Percentiles rank a stretch among this genome's conserved stretches.
These are phyloP conservation scores for Aureobasidium sp. DNA, from an alignment of 2,329 filamentous ascomycete species.

Conservation along the genomic window DNA sequence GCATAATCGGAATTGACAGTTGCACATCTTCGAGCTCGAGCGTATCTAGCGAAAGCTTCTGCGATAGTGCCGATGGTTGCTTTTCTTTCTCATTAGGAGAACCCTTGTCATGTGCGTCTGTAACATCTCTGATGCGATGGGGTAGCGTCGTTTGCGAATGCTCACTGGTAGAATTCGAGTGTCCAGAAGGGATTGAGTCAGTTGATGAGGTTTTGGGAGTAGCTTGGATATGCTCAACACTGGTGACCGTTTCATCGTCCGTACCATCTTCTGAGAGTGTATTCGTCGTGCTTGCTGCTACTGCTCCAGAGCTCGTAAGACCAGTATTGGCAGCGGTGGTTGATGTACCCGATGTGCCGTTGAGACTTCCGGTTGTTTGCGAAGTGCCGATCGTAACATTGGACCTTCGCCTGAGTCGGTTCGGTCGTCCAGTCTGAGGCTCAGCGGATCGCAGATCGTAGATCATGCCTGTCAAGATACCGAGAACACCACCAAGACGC, in stretches of 20 bases:
- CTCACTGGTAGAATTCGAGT: neutral
- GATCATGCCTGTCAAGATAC: slow-evolving; percentile 57
- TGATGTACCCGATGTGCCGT: neutral
- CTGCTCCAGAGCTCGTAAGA: neutral
- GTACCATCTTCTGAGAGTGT: neutral
- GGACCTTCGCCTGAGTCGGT: slow-evolving; percentile 1
- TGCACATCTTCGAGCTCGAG: slow-evolving; percentile 68
- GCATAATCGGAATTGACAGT: slow-evolving; percentile 62
- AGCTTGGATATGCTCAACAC: neutral
- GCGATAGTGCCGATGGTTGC: neutral
- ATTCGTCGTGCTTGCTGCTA: neutral
- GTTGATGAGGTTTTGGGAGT: neutral
- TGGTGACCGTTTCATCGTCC: neutral
- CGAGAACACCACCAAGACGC: slow-evolving; percentile 58
- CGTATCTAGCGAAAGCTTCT: slow-evolving; percentile 56
- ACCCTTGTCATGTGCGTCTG: neutral
- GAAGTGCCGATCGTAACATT: neutral
- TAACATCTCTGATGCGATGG: neutral
- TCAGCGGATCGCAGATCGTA: slow-evolving; percentile 43
- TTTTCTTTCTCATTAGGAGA: neutral
- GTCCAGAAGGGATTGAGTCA: neutral
- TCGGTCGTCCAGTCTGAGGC: neutral
- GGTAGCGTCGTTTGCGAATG: neutral
- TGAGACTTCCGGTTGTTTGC: neutral
- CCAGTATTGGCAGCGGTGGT: no score